Evolutionary conservation across 306 rosid species (phyloP).

Genomic region (Gleditsia sinensis): DNA sequence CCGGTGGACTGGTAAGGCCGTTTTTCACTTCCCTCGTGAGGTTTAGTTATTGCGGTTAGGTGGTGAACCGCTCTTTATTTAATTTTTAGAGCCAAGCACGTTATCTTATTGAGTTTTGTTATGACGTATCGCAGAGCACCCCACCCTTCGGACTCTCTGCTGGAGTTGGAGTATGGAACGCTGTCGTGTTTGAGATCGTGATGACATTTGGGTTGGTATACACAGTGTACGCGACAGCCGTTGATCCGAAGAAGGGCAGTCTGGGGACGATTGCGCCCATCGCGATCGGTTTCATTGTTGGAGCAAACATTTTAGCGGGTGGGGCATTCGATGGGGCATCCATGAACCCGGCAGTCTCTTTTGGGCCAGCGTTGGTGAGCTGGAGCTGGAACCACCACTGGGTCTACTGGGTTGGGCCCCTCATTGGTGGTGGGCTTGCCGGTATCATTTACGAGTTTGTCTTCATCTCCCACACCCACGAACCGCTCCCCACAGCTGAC

Average conservation of each 20-base stretch:
- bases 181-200: slow-evolving; percentile 80
- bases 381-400: slow-evolving; percentile 83
- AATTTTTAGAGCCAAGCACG: too few species aligned
- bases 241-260: slow-evolving; percentile 80
- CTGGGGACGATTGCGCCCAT: slow-evolving; percentile 81
- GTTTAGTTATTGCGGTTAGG: too few species aligned
- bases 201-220: slow-evolving; percentile 90
- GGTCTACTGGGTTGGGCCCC: slow-evolving; percentile 94
- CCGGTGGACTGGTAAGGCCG: slow-evolving; percentile 56
- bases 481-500: slow-evolving; percentile 60
- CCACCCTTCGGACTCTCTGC: slow-evolving; percentile 58
- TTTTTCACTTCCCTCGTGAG: too few species aligned
- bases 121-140: slow-evolving; percentile 46
- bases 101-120: slow-evolving; percentile 19
- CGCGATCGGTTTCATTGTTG: slow-evolving; percentile 94
- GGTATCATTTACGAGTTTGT: slow-evolving; percentile 62
- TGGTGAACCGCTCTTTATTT: too few species aligned
- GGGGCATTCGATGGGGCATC: slow-evolving; percentile 90
- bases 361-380: slow-evolving; percentile 82
- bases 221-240: slow-evolving; percentile 88
- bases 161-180: slow-evolving; percentile 75
- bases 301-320: slow-evolving; percentile 81
- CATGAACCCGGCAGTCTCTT: slow-evolving; percentile 93
- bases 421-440: slow-evolving; percentile 77
- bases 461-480: slow-evolving; percentile 69